A percentile compares a stretch with the other conserved stretches of the same genome.
Conservation (phyloP, 345 rosid genomes). For the Acer yangbiense region DNA sequence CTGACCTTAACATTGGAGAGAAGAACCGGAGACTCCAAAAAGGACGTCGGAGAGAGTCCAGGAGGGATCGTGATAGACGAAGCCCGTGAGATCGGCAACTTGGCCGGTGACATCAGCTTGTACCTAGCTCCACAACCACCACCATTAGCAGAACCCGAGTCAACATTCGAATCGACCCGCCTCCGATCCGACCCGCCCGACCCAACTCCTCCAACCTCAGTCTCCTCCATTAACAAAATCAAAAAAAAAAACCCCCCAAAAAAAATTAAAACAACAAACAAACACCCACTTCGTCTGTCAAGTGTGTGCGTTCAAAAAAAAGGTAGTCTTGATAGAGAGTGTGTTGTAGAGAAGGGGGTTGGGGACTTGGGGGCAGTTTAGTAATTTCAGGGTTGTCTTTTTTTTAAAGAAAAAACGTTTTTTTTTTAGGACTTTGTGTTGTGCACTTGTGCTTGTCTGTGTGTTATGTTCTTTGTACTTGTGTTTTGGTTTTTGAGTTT, state of each 20-base stretch:
- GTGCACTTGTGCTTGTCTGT: neutral
- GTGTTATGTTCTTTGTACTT: neutral
- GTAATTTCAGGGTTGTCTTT: slow-evolving; percentile 7
- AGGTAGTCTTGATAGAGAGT: neutral
- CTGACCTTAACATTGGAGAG: slow-evolving; percentile 87
- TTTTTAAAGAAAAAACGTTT: neutral
- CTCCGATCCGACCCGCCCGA: slow-evolving; percentile 32
- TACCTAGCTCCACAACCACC: slow-evolving; percentile 75
- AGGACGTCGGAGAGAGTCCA: slow-evolving; percentile 89
- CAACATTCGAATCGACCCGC: slow-evolving; percentile 13
- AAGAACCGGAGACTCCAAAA: slow-evolving; percentile 92
- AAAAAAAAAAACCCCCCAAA: neutral
- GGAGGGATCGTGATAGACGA: slow-evolving; percentile 77
- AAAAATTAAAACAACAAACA: neutral
- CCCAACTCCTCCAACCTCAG: slow-evolving; percentile 21
- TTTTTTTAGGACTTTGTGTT: neutral
- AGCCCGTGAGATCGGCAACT: slow-evolving; percentile 96
- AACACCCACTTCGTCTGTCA: neutral
- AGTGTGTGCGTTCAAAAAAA: neutral
- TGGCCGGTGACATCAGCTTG: slow-evolving; percentile 95
- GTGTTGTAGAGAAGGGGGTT: neutral
- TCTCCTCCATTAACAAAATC: slow-evolving; percentile 34
- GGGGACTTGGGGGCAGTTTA: slow-evolving; percentile 4
- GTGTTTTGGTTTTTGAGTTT: too few relatives aligned
- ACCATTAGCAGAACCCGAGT: neutral